Evolutionary conservation across 2,329 filamentous ascomycete species (phyloP).

Genomic region (Falciphora oryzae): DNA sequence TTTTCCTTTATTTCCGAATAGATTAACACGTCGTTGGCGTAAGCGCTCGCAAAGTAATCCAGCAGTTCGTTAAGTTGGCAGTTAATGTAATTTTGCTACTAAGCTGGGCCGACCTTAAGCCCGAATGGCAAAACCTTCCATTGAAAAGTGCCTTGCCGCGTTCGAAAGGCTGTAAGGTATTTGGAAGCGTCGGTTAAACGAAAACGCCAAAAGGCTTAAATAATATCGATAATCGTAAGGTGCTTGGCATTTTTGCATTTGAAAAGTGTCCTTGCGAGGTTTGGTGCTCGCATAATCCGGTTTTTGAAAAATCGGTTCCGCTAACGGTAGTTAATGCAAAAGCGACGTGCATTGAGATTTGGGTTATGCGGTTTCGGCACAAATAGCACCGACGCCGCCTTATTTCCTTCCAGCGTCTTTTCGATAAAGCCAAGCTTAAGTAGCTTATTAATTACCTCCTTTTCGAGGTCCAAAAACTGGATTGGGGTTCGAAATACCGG

Average conservation of each 20-base stretch:
- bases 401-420: too few species aligned
- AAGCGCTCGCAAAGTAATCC: conserved; percentile 1
- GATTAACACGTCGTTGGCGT: conserved; percentile 3
- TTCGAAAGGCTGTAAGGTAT: conserved; percentile 3
- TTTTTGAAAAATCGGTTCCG: not conserved
- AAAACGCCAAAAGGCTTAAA: not conserved
- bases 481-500: too few species aligned
- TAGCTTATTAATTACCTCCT: too few species aligned
- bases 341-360: too few species aligned
- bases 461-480: too few species aligned
- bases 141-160: not conserved
- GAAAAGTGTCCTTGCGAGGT: not conserved
- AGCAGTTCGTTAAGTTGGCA: not conserved
- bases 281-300: not conserved
- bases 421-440: too few species aligned
- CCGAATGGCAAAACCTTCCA: conserved; percentile 2
- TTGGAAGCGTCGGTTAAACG: not conserved
- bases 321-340: not conserved
- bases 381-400: too few species aligned
- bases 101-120: not conserved
- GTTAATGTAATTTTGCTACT: conserved; percentile 2
- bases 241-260: not conserved
- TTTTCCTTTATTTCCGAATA: not conserved
- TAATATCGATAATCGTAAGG: not conserved
- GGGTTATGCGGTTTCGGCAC: too few species aligned